Percentiles rank a stretch among this genome's conserved stretches.
Conservation (phyloP, 2,329 filamentous ascomycete genomes). For the Fusarium floridanum region DNA sequence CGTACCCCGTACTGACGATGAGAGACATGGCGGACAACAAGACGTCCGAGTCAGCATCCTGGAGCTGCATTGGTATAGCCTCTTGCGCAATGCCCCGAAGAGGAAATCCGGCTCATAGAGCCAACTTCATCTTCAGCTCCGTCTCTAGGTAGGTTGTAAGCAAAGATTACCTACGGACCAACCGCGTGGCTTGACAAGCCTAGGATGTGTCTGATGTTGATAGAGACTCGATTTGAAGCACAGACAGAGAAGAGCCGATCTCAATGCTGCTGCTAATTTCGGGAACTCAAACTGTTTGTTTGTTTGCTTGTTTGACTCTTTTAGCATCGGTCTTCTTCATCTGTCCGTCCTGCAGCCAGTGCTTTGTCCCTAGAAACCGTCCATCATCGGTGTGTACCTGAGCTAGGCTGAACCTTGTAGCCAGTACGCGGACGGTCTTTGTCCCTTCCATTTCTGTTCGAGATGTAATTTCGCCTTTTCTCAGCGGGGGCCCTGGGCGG, state of each 20-base stretch:
- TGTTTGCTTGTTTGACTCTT: conserved; percentile 3
- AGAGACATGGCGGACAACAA: not conserved
- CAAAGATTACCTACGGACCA: not conserved
- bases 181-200: not conserved
- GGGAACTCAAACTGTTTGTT: not conserved
- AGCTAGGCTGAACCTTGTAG: conserved; percentile 26
- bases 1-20: not conserved
- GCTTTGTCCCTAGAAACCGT: conserved; percentile 26
- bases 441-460: conserved; percentile 40
- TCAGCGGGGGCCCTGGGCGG: not conserved
- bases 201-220: not conserved
- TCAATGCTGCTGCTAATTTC: not conserved
- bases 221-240: not conserved
- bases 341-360: not conserved
- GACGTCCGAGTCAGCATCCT: conserved; percentile 31
- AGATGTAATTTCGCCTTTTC: conserved; percentile 43
- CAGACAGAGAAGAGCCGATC: not conserved
- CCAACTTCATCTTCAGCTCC: not conserved
- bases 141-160: not conserved
- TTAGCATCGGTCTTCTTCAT: conserved; percentile 6
- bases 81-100: conserved; percentile 28
- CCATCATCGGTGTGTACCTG: conserved; percentile 16
- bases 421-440: conserved; percentile 9
- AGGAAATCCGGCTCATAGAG: conserved; percentile 15
- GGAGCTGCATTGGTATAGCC: conserved; percentile 10